phyloP scores from a whole-genome alignment of 1,284 basidiomycete species.

The Xerocomus amazonicus region DNA sequence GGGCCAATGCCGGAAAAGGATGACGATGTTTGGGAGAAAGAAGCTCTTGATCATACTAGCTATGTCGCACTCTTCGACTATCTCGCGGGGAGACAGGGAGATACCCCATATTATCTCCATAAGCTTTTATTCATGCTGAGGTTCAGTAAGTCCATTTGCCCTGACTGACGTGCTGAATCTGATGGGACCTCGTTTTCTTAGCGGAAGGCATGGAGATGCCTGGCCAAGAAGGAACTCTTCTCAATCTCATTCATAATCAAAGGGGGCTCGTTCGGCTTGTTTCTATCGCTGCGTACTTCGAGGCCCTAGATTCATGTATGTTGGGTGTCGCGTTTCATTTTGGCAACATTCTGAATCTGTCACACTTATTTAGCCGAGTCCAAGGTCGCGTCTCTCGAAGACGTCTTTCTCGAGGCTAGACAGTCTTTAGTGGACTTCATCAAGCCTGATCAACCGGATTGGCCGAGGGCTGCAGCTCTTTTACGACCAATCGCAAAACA shows the following conservation, averaged over 20 bases:
- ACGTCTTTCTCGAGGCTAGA: conserved; percentile 9
- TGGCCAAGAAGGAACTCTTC: conserved; percentile 6
- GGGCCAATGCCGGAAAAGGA: conserved; percentile 11
- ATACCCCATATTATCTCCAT: conserved; percentile 10
- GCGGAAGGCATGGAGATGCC: conserved; percentile 8
- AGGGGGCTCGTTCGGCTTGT: conserved; percentile 11
- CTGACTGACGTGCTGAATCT: neutral
- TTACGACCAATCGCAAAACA: conserved; percentile 13
- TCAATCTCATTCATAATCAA: conserved; percentile 12
- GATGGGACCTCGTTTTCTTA: neutral
- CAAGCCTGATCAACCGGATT: conserved; percentile 11
- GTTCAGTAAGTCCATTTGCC: conserved; percentile 5
- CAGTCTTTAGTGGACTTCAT: conserved; percentile 9
- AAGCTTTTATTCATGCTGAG: conserved; percentile 13
- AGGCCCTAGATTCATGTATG: conserved; percentile 9
- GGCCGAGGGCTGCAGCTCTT: conserved; percentile 16
- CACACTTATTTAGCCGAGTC: neutral
- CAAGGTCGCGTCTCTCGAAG: conserved; percentile 5
- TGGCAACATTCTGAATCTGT: neutral
- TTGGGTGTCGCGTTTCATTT: neutral
- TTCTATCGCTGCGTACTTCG: conserved; percentile 13
- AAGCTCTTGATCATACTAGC: conserved; percentile 7
- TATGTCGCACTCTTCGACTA: conserved; percentile 11
- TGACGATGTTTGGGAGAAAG: conserved; percentile 13
- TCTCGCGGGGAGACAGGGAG: conserved; percentile 10